Percentiles rank a stretch among this genome's conserved stretches.
These are phyloP conservation scores for Epichloe coenophiala DNA, from an alignment of 2,329 filamentous ascomycete species.

Conservation along the genomic window DNA sequence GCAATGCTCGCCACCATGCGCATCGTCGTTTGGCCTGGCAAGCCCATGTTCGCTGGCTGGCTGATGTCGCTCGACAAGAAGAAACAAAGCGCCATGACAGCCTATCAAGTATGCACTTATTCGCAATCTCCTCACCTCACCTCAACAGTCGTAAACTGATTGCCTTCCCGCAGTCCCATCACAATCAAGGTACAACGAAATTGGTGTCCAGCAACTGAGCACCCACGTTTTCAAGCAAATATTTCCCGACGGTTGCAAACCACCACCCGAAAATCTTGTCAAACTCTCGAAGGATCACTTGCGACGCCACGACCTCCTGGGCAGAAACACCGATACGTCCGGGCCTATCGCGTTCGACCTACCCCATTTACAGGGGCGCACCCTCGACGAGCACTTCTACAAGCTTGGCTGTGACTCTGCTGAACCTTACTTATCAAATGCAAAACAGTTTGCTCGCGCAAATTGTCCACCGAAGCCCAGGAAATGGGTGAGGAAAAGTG, in stretches of 20 bases:
- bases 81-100: slow-evolving; percentile 11
- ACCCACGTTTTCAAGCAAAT: slow-evolving; percentile 69
- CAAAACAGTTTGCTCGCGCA: slow-evolving; percentile 58
- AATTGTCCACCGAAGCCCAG: slow-evolving; percentile 45
- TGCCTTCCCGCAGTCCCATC: slow-evolving; percentile 26
- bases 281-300: slow-evolving; percentile 73
- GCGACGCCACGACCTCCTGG: slow-evolving; percentile 69
- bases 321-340: slow-evolving; percentile 71
- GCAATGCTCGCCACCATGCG: slow-evolving; percentile 35
- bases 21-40: slow-evolving; percentile 23
- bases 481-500: slow-evolving; percentile 66
- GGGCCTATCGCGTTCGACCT: slow-evolving; percentile 76
- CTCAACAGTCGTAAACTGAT: neutral
- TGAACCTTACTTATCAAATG: slow-evolving; percentile 65
- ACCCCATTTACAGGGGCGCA: slow-evolving; percentile 62
- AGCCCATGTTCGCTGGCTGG: slow-evolving; percentile 31
- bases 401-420: slow-evolving; percentile 75
- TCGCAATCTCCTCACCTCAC: too few relatives aligned
- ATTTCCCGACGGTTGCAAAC: slow-evolving; percentile 46
- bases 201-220: slow-evolving; percentile 90
- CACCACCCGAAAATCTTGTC: slow-evolving; percentile 59
- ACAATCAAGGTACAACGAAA: slow-evolving; percentile 70
- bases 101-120: slow-evolving; percentile 27
- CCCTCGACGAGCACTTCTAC: slow-evolving; percentile 88
- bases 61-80: slow-evolving; percentile 17